Conservation (phyloP, 2,329 filamentous ascomycete species). For the Cytospora schulzeri region DNA sequence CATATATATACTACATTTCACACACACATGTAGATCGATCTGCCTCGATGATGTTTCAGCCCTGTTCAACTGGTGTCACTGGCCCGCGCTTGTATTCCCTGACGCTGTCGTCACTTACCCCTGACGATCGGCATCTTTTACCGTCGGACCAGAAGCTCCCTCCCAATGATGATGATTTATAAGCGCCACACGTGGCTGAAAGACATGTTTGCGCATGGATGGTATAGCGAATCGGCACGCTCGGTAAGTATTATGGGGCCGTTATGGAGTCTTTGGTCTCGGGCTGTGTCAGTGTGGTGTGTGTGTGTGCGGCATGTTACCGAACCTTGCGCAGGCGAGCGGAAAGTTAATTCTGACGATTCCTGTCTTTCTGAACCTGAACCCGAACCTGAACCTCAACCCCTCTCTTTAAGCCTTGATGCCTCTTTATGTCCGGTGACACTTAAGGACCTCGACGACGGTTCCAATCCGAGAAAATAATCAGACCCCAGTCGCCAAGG, state of each 20-base stretch:
- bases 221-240: not conserved
- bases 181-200: conserved; percentile 2
- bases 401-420: conserved; percentile 2
- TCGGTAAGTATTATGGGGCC: not conserved
- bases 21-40: too few relatives aligned
- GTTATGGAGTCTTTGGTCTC: not conserved
- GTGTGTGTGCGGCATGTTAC: conserved; percentile 3
- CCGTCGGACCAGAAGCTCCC: conserved; percentile 12
- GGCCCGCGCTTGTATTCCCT: not conserved
- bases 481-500: not conserved
- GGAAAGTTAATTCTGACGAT: conserved; percentile 11
- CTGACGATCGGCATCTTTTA: conserved; percentile 12
- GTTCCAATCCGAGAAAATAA: not conserved
- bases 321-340: conserved; percentile 6
- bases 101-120: conserved; percentile 2
- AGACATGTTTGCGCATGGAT: not conserved
- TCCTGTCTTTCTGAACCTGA: not conserved
- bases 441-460: not conserved
- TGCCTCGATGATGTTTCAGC: conserved; percentile 8
- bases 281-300: too few relatives aligned
- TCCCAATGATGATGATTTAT: conserved; percentile 3
- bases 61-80: not conserved
- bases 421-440: not conserved
- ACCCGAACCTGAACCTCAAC: conserved; percentile 8
- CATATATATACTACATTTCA: not conserved